Evolutionary conservation across 2,329 filamentous ascomycete species (phyloP).

Genomic region (Phoma sp.): DNA sequence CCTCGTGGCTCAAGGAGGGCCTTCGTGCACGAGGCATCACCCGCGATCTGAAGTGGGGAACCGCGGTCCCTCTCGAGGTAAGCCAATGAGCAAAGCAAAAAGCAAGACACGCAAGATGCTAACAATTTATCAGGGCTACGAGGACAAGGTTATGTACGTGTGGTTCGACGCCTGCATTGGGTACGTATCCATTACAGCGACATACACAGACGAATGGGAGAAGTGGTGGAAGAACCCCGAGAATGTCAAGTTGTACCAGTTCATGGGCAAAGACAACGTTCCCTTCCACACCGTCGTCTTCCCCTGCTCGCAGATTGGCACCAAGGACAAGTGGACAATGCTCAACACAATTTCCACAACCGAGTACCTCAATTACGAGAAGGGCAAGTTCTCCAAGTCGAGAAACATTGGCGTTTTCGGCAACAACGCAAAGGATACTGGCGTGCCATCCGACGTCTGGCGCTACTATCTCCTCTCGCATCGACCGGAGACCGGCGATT

Average conservation of each 20-base stretch:
- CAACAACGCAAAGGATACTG: slow-evolving; percentile 85
- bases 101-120: slow-evolving; percentile 1
- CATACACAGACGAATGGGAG: slow-evolving; percentile 88
- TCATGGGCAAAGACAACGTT: slow-evolving; percentile 93
- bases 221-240: slow-evolving; percentile 94
- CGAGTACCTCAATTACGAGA: slow-evolving; percentile 64
- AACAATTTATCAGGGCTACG: slow-evolving; percentile 56
- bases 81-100: slow-evolving; percentile 5
- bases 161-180: slow-evolving; percentile 94
- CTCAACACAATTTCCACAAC: slow-evolving; percentile 87
- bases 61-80: slow-evolving; percentile 60
- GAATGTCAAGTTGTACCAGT: slow-evolving; percentile 83
- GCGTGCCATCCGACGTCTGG: slow-evolving; percentile 87
- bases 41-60: slow-evolving; percentile 89
- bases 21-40: slow-evolving; percentile 88
- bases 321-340: slow-evolving; percentile 85
- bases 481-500: slow-evolving; percentile 83
- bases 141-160: slow-evolving; percentile 86
- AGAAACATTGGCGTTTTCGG: slow-evolving; percentile 90
- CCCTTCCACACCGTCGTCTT: slow-evolving; percentile 92
- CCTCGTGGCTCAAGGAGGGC: slow-evolving; percentile 82
- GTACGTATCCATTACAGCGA: slow-evolving; percentile 93
- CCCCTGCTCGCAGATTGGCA: slow-evolving; percentile 84
- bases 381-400: slow-evolving; percentile 85
- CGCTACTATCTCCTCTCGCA: slow-evolving; percentile 87